Conservation (phyloP, 768 basidiomycete genomes). For the Termitomyces sp. region DNA sequence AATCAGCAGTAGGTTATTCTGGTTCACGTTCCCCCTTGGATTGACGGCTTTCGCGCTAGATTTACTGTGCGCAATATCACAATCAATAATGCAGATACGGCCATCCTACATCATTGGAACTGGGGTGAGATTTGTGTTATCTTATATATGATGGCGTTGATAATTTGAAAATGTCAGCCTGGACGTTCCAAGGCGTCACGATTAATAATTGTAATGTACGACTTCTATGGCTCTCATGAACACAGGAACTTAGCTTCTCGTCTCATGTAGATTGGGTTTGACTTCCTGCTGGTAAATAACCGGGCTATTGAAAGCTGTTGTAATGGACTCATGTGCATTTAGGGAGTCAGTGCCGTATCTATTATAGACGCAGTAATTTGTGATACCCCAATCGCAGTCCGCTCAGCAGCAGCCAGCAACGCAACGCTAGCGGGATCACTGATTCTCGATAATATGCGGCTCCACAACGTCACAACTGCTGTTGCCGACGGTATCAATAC, state of each 20-base stretch:
- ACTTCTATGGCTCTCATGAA: not conserved
- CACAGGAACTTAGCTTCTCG: not conserved
- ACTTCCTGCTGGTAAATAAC: slow-evolving; percentile 3
- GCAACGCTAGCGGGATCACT: slow-evolving; percentile 49
- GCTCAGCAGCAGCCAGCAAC: slow-evolving; percentile 39
- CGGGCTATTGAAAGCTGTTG: not conserved
- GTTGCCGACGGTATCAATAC: slow-evolving; percentile 38
- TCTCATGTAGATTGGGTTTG: slow-evolving; percentile 7
- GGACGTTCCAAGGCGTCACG: slow-evolving; percentile 36
- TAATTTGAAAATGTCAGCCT: slow-evolving; percentile 22
- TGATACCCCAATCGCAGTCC: slow-evolving; percentile 57
- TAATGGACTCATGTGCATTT: not conserved
- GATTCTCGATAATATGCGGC: slow-evolving; percentile 55
- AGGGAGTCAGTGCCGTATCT: slow-evolving; percentile 50
- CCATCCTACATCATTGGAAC: slow-evolving; percentile 13
- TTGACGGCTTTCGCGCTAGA: slow-evolving; percentile 15
- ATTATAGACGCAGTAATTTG: slow-evolving; percentile 57
- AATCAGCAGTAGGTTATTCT: slow-evolving; percentile 59
- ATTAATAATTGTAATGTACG: slow-evolving; percentile 34
- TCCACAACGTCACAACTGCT: slow-evolving; percentile 53
- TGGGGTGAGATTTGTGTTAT: slow-evolving; percentile 9
- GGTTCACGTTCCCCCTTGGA: not conserved
- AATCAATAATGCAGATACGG: slow-evolving; percentile 25
- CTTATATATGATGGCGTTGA: not conserved
- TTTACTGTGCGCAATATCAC: slow-evolving; percentile 63